Percentiles rank a stretch among this genome's conserved stretches.
Conservation (phyloP, 768 basidiomycete species). For the Mycena polygramma region DNA sequence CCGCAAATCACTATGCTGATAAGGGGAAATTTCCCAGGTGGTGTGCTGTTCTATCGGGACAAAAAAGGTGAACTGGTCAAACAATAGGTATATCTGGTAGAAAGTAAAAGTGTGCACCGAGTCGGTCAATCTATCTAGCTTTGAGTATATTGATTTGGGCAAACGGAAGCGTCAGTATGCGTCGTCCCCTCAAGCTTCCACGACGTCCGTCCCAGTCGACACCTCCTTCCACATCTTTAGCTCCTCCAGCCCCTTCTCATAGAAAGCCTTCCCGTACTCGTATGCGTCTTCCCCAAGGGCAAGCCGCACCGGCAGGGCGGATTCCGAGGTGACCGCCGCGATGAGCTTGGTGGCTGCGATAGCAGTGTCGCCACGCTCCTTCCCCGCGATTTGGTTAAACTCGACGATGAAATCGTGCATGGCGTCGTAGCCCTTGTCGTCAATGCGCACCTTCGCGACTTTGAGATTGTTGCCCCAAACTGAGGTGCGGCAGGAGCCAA, state of each 20-base stretch:
- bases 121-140: no score
- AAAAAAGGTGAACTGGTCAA: constrained; percentile 12
- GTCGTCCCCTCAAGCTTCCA: not conserved
- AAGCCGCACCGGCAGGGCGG: constrained; percentile 32
- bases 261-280: constrained; percentile 10
- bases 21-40: not conserved
- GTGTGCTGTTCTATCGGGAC: constrained; percentile 31
- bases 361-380: constrained; percentile 33
- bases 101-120: no score
- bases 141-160: not conserved
- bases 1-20: not conserved
- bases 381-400: constrained; percentile 29
- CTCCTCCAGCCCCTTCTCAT: constrained; percentile 4
- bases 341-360: constrained; percentile 34
- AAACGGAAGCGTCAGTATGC: not conserved
- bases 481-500: constrained; percentile 37
- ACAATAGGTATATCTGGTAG: no score
- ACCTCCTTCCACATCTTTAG: constrained; percentile 22
- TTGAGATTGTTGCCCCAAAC: constrained; percentile 28
- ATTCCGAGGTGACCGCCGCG: constrained; percentile 10
- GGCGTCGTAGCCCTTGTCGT: constrained; percentile 21
- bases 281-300: constrained; percentile 26
- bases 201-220: constrained; percentile 28
- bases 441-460: constrained; percentile 23
- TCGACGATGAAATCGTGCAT: constrained; percentile 23